These are phyloP conservation scores for Abrus precatorius DNA, from an alignment of 306 rosid species.

Conservation along the genomic window DNA sequence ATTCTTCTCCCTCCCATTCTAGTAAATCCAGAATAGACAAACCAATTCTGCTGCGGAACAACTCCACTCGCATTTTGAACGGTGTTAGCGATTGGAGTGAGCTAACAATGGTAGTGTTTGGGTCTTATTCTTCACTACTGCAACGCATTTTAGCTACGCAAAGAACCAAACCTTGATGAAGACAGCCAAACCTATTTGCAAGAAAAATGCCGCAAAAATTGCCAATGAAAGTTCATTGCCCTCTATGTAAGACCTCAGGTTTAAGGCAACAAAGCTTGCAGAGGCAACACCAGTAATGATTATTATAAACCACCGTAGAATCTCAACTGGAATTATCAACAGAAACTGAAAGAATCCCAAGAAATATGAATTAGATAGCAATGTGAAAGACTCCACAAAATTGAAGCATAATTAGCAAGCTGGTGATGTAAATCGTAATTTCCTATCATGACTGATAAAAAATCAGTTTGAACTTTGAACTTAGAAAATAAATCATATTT, in stretches of 20 bases:
- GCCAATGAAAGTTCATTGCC: conserved; percentile 69
- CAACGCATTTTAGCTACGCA: conserved; percentile 58
- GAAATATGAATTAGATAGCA: conserved; percentile 45
- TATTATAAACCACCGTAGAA: conserved; percentile 84
- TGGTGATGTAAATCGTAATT: conserved; percentile 19
- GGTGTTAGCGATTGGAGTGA: conserved; percentile 22
- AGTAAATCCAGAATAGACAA: conserved; percentile 50
- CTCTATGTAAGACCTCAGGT: conserved; percentile 69
- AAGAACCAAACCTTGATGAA: conserved; percentile 98
- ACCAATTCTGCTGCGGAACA: conserved; percentile 40
- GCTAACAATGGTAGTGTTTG: conserved; percentile 28
- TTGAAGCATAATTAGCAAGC: conserved; percentile 18
- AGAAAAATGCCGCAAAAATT: conserved; percentile 73
- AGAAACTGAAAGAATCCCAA: conserved; percentile 73
- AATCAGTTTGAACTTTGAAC: not conserved
- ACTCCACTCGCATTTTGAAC: conserved; percentile 32
- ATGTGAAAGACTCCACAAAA: conserved; percentile 18
- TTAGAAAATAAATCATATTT: conserved; percentile 11
- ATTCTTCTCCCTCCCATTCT: conserved; percentile 32
- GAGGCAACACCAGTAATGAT: conserved; percentile 77
- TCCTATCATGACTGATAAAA: conserved; percentile 5
- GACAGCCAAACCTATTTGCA: conserved; percentile 91
- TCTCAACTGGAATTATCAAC: conserved; percentile 85
- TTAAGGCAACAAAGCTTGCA: conserved; percentile 84
- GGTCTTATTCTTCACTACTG: conserved; percentile 39